phyloP scores from a whole-genome alignment of 768 basidiomycete genomes.

The Hygrophorus pudorinus region DNA sequence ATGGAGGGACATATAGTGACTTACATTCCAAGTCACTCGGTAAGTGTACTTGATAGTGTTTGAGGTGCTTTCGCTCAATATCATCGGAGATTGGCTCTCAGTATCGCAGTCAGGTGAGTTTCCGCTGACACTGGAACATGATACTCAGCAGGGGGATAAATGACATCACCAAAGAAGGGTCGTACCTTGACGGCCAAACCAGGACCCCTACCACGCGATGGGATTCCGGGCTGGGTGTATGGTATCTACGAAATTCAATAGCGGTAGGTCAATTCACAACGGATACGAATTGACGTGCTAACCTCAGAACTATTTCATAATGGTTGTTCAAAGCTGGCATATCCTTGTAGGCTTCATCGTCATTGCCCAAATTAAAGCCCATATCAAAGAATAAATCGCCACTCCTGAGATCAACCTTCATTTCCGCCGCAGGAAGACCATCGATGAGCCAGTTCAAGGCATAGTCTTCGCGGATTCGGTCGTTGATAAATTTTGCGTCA shows the following conservation, averaged over 20 bases:
- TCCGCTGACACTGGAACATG: slow-evolving; percentile 47
- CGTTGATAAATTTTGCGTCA: slow-evolving; percentile 84
- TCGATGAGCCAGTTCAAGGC: slow-evolving; percentile 93
- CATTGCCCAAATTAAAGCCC: slow-evolving; percentile 87
- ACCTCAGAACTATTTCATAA: slow-evolving; percentile 80
- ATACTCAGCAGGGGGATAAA: background rate
- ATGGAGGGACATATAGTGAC: slow-evolving; percentile 14
- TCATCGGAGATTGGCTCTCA: slow-evolving; percentile 31
- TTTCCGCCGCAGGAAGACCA: slow-evolving; percentile 88
- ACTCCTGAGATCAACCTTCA: slow-evolving; percentile 72
- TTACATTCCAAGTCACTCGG: slow-evolving; percentile 75
- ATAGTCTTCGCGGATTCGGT: slow-evolving; percentile 86
- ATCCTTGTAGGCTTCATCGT: slow-evolving; percentile 46
- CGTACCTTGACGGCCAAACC: slow-evolving; percentile 56
- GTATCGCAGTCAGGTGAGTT: slow-evolving; percentile 42
- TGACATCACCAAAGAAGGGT: background rate
- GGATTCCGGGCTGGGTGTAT: slow-evolving; percentile 55
- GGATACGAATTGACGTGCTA: slow-evolving; percentile 9
- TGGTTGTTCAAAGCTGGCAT: slow-evolving; percentile 82
- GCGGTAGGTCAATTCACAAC: background rate
- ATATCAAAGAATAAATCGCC: slow-evolving; percentile 88
- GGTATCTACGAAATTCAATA: slow-evolving; percentile 48
- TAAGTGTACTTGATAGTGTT: slow-evolving; percentile 82
- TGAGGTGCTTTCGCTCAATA: slow-evolving; percentile 47
- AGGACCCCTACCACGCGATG: slow-evolving; percentile 88